Percentiles rank a stretch among this genome's conserved stretches.
Evolutionary conservation across 1,284 basidiomycete species (phyloP).

Genomic region (Coniophora puteana): DNA sequence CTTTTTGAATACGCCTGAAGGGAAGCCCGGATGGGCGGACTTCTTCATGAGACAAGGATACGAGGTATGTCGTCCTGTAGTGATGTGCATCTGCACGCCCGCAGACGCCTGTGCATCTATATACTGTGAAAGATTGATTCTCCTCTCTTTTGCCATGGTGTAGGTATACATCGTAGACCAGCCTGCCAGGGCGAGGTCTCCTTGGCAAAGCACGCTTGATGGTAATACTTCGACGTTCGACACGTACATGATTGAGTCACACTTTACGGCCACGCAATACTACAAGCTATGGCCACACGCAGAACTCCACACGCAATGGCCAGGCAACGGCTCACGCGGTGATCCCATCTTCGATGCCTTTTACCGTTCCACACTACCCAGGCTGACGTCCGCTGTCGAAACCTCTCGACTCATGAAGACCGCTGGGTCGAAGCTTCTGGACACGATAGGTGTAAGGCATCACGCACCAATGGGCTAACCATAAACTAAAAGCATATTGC

Average conservation of each 20-base stretch:
- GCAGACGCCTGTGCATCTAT: neutral
- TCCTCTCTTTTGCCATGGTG: conserved; percentile 6
- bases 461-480: neutral
- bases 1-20: conserved; percentile 48
- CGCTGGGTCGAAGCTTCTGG: conserved; percentile 25
- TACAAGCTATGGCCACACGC: conserved; percentile 45
- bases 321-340: conserved; percentile 42
- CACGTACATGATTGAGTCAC: conserved; percentile 33
- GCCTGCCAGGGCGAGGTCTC: conserved; percentile 43
- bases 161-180: conserved; percentile 54
- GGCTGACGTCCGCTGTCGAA: conserved; percentile 20
- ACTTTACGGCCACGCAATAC: conserved; percentile 39
- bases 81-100: neutral
- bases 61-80: conserved; percentile 28
- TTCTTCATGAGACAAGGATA: conserved; percentile 44
- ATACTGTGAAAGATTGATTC: neutral
- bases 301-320: conserved; percentile 46
- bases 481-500: conserved; percentile 3
- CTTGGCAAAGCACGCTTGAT: conserved; percentile 40
- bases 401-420: conserved; percentile 23
- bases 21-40: conserved; percentile 46
- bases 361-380: conserved; percentile 33
- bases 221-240: conserved; percentile 31
- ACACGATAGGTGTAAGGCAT: conserved; percentile 25
- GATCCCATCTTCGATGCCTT: conserved; percentile 43